Percentiles rank a stretch among this genome's conserved stretches.
phyloP scores from a whole-genome alignment of 2,329 filamentous ascomycete genomes.

The Paradendryphiella salina region DNA sequence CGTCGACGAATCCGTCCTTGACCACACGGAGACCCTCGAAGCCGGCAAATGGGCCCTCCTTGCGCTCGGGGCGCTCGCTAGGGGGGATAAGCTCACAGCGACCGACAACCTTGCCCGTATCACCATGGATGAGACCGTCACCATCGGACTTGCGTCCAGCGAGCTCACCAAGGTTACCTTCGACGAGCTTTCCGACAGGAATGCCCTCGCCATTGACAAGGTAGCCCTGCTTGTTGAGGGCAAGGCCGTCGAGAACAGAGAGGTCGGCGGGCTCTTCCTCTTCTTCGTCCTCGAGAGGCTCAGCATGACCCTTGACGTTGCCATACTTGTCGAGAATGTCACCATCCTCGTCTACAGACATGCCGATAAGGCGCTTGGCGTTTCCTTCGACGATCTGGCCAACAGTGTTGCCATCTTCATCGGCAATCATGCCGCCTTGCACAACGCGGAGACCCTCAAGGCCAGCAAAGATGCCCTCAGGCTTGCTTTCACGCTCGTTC shows the following conservation, averaged over 20 bases:
- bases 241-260: slow-evolving; percentile 58
- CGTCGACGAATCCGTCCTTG: slow-evolving; percentile 72
- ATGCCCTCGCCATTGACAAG: slow-evolving; percentile 58
- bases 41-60: slow-evolving; percentile 70
- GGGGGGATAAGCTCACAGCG: slow-evolving; percentile 62
- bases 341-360: slow-evolving; percentile 64
- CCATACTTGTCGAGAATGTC: slow-evolving; percentile 65
- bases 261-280: slow-evolving; percentile 52
- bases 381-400: slow-evolving; percentile 62
- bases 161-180: slow-evolving; percentile 60
- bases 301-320: slow-evolving; percentile 64
- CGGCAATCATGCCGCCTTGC: slow-evolving; percentile 53
- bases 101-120: slow-evolving; percentile 60
- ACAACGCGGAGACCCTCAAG: slow-evolving; percentile 55
- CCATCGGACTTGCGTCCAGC: slow-evolving; percentile 60
- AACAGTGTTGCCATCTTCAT: slow-evolving; percentile 56
- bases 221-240: slow-evolving; percentile 62
- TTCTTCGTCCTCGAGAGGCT: slow-evolving; percentile 55
- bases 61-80: slow-evolving; percentile 58
- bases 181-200: slow-evolving; percentile 60
- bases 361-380: slow-evolving; percentile 61
- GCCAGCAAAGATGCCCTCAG: slow-evolving; percentile 56
- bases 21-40: slow-evolving; percentile 66
- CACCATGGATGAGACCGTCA: slow-evolving; percentile 60
- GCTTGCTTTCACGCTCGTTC: slow-evolving; percentile 60